A percentile compares a stretch with the other conserved stretches of the same genome.
Evolutionary conservation across 2,329 filamentous ascomycete genomes (phyloP).

Genomic region (Fusarium penzigii): DNA sequence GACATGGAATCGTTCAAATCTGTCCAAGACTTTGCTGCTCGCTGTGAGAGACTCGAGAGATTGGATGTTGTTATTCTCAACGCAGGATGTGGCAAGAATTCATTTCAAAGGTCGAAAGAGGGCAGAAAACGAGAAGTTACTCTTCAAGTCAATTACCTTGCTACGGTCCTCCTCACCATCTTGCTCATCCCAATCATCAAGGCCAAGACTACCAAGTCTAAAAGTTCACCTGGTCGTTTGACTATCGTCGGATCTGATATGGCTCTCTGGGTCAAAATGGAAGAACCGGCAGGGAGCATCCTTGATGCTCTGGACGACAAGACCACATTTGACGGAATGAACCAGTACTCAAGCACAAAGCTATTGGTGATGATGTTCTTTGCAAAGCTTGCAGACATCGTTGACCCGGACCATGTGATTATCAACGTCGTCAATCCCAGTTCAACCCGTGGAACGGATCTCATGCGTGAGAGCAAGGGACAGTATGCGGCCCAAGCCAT

Average conservation of each 20-base stretch:
- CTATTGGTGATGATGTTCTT: constrained; percentile 1
- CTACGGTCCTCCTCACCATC: constrained; percentile 3
- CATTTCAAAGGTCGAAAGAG: background rate
- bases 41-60: background rate
- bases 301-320: background rate
- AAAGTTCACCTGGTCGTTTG: constrained; percentile 27
- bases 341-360: background rate
- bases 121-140: background rate
- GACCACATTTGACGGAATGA: background rate
- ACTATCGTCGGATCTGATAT: constrained; percentile 32
- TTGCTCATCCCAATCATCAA: background rate
- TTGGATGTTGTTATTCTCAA: background rate
- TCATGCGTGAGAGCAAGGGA: background rate
- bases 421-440: background rate
- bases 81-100: background rate
- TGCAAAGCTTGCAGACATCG: constrained; percentile 3
- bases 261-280: constrained; percentile 18
- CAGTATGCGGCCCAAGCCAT: background rate
- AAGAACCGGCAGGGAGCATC: constrained; percentile 5
- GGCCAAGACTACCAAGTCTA: constrained; percentile 6
- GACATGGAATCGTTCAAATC: constrained; percentile 9
- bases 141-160: constrained; percentile 4
- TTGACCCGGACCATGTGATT: background rate
- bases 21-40: background rate
- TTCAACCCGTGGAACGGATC: background rate